These are phyloP conservation scores for Colletotrichum tropicicola DNA, from an alignment of 2,329 filamentous ascomycete species.

Conservation along the genomic window DNA sequence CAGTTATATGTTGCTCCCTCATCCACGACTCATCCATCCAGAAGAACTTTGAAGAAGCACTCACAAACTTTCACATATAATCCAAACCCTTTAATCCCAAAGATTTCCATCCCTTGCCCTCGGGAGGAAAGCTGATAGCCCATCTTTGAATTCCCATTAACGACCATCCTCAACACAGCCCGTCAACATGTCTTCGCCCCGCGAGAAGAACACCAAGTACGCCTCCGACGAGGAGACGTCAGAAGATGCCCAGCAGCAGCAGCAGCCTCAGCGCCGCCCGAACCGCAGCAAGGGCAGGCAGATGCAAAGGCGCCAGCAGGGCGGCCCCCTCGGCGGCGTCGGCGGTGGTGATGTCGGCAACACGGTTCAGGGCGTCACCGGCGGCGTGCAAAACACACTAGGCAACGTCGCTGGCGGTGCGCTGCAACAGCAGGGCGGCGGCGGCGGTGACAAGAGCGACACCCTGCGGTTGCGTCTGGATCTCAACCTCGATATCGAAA, in stretches of 20 bases:
- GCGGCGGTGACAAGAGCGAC: conserved; percentile 62
- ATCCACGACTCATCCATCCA: background rate
- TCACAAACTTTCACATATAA: conserved; percentile 6
- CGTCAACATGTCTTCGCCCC: conserved; percentile 39
- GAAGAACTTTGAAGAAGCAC: conserved; percentile 3
- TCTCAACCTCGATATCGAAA: conserved; percentile 84
- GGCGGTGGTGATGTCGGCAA: conserved; percentile 38
- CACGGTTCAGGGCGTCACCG: conserved; percentile 46
- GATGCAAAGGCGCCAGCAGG: conserved; percentile 35
- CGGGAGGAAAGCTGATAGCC: background rate
- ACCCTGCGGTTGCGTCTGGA: conserved; percentile 79
- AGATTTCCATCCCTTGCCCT: background rate
- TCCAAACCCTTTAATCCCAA: background rate
- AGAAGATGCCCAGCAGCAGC: conserved; percentile 39
- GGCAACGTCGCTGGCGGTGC: conserved; percentile 49
- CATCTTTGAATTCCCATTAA: conserved; percentile 29
- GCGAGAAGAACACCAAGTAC: conserved; percentile 43
- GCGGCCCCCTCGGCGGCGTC: conserved; percentile 41
- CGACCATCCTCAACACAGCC: background rate
- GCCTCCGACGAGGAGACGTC: conserved; percentile 45
- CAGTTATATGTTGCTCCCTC: conserved; percentile 32
- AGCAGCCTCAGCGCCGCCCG: conserved; percentile 35
- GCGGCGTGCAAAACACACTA: conserved; percentile 50
- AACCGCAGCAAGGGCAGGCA: conserved; percentile 33
- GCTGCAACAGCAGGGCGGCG: conserved; percentile 42